phyloP scores from a whole-genome alignment of 106 monocot genomes.

The Apostasia shenzhenica region DNA sequence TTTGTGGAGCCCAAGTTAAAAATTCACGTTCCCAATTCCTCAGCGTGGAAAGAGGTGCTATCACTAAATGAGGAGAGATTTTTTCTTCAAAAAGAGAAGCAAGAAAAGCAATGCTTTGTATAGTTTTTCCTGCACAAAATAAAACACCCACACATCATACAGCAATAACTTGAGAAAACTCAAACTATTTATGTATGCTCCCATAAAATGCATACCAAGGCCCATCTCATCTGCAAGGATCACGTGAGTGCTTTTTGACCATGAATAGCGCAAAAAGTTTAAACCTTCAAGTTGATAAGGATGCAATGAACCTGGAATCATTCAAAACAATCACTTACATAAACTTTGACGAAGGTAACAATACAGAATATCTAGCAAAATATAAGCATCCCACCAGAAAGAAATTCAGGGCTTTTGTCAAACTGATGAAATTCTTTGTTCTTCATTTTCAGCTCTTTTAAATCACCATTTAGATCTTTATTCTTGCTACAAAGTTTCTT shows the following conservation, averaged over 20 bases:
- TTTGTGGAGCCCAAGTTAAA: slow-evolving; percentile 95
- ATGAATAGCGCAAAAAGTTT: slow-evolving; percentile 97
- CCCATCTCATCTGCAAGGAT: slow-evolving; percentile 99
- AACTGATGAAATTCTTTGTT: slow-evolving; percentile 56
- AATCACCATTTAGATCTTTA: slow-evolving; percentile 32
- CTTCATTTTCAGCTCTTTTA: slow-evolving; percentile 37
- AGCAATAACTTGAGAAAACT: slow-evolving; percentile 3
- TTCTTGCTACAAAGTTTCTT: slow-evolving; percentile 43
- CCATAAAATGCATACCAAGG: slow-evolving; percentile 48
- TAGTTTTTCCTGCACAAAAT: slow-evolving; percentile 76
- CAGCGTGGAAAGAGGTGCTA: slow-evolving; percentile 95
- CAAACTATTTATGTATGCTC: background rate
- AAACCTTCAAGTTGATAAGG: slow-evolving; percentile 98
- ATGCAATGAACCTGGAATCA: slow-evolving; percentile 70
- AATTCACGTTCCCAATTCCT: slow-evolving; percentile 99
- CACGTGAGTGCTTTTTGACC: slow-evolving; percentile 88
- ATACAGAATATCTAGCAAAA: background rate
- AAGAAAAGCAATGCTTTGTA: slow-evolving; percentile 99
- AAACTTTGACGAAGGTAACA: background rate
- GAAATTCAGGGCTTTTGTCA: slow-evolving; percentile 68
- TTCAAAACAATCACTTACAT: slow-evolving; percentile 1
- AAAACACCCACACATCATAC: background rate
- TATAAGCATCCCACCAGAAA: slow-evolving; percentile 59
- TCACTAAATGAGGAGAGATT: slow-evolving; percentile 71
- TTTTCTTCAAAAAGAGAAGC: slow-evolving; percentile 91